These are phyloP conservation scores for Jackrogersella multiformis DNA, from an alignment of 495 filamentous ascomycete species.

Conservation along the genomic window DNA sequence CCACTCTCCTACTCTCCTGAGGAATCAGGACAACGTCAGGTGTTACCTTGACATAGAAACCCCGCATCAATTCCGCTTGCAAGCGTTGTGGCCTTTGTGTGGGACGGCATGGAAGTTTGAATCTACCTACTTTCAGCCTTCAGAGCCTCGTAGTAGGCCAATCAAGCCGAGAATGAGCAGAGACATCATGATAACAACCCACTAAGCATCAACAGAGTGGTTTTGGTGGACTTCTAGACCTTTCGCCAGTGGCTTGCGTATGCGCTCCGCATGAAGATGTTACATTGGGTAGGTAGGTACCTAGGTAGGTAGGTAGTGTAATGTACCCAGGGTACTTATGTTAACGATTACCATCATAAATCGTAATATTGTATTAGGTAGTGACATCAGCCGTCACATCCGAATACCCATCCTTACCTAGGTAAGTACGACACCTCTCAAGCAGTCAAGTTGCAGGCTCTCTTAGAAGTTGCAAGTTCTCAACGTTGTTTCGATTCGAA, in stretches of 20 bases:
- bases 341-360: slow-evolving; percentile 38
- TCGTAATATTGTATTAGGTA: slow-evolving; percentile 36
- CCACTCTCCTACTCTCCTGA: no score
- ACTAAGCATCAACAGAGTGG: background rate
- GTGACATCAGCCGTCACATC: slow-evolving; percentile 33
- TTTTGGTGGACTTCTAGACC: no score
- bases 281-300: no score
- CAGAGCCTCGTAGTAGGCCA: slow-evolving; percentile 12
- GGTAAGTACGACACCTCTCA: no score
- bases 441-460: slow-evolving; percentile 2
- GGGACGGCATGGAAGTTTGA: slow-evolving; percentile 18
- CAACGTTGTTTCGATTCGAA: slow-evolving; percentile 3
- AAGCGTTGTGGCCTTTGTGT: slow-evolving; percentile 18
- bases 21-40: slow-evolving; percentile 1
- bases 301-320: no score
- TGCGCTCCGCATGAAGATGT: background rate
- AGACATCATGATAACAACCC: slow-evolving; percentile 5
- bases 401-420: no score
- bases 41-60: no score
- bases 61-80: no score
- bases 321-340: no score
- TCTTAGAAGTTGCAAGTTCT: slow-evolving; percentile 7
- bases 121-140: slow-evolving; percentile 23
- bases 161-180: slow-evolving; percentile 3
- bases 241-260: no score